Percentiles rank a stretch among this genome's conserved stretches.
phyloP scores from a whole-genome alignment of 768 basidiomycete genomes.

The Rhizopogon vesiculosus region DNA sequence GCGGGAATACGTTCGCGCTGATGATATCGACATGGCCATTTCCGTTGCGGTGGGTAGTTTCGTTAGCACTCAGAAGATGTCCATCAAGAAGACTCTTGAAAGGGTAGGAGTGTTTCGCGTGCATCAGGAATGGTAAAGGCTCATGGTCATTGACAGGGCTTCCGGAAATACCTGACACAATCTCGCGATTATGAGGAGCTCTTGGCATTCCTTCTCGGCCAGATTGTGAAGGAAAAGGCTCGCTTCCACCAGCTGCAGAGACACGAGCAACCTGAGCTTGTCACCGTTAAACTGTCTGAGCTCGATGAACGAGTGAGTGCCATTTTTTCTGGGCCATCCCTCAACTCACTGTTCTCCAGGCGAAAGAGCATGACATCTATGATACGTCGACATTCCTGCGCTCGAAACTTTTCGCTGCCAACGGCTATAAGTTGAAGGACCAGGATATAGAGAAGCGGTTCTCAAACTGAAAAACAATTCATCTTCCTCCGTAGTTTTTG shows the following conservation, averaged over 20 bases:
- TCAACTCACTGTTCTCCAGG: slow-evolving; percentile 40
- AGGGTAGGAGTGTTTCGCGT: slow-evolving; percentile 43
- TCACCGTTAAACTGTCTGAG: slow-evolving; percentile 74
- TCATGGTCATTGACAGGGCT: slow-evolving; percentile 52
- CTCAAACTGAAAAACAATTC: slow-evolving; percentile 25
- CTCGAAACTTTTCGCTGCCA: slow-evolving; percentile 79
- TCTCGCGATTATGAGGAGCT: slow-evolving; percentile 96
- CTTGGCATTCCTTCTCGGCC: slow-evolving; percentile 89
- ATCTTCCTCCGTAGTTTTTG: not conserved
- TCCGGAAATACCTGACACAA: slow-evolving; percentile 96
- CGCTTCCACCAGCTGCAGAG: slow-evolving; percentile 76
- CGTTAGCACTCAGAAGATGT: slow-evolving; percentile 95
- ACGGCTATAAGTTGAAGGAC: slow-evolving; percentile 77
- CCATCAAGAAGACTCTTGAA: slow-evolving; percentile 96
- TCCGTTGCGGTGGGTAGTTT: slow-evolving; percentile 94
- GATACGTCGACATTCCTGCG: slow-evolving; percentile 82
- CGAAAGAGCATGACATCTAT: slow-evolving; percentile 96
- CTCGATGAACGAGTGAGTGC: slow-evolving; percentile 79
- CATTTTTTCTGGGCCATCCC: not conserved
- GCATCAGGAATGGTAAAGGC: not conserved
- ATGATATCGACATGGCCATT: slow-evolving; percentile 97
- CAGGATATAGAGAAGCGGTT: slow-evolving; percentile 75
- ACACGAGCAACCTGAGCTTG: slow-evolving; percentile 71
- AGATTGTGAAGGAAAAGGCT: slow-evolving; percentile 89
- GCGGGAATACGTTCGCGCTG: slow-evolving; percentile 90